phyloP scores from a whole-genome alignment of 768 basidiomycete species.

The Termitomyces sp. region DNA sequence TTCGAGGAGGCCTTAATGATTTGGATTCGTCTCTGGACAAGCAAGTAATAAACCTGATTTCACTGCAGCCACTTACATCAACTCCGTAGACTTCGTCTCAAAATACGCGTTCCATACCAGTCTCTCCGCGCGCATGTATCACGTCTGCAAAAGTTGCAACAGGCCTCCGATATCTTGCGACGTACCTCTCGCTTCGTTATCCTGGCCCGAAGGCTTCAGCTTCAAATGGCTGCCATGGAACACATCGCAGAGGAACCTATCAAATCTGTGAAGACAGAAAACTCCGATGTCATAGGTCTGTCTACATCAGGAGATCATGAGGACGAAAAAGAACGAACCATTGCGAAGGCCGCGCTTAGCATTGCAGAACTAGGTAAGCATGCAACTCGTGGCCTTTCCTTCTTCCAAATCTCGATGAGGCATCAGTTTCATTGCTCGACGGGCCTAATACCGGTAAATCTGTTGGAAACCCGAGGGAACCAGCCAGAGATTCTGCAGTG shows the following conservation, averaged over 20 bases:
- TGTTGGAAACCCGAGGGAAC: background rate
- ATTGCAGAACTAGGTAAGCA: slow-evolving; percentile 84
- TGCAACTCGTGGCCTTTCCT: background rate
- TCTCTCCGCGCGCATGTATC: slow-evolving; percentile 67
- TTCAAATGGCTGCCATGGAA: slow-evolving; percentile 78
- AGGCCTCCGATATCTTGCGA: slow-evolving; percentile 81
- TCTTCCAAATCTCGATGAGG: slow-evolving; percentile 4
- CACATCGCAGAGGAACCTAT: slow-evolving; percentile 17
- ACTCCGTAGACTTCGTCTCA: slow-evolving; percentile 64
- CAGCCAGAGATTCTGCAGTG: slow-evolving; percentile 8
- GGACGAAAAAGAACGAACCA: slow-evolving; percentile 80
- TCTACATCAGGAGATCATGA: slow-evolving; percentile 40
- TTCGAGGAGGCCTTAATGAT: slow-evolving; percentile 68
- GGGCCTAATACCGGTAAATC: slow-evolving; percentile 22
- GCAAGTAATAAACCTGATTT: slow-evolving; percentile 34
- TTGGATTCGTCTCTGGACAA: slow-evolving; percentile 76
- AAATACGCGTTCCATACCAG: slow-evolving; percentile 83
- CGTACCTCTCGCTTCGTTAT: slow-evolving; percentile 82
- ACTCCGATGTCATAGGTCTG: slow-evolving; percentile 8
- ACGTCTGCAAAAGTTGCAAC: slow-evolving; percentile 74
- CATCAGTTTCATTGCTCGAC: slow-evolving; percentile 49
- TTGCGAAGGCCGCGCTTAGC: slow-evolving; percentile 93
- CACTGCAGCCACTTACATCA: slow-evolving; percentile 19
- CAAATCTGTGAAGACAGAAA: slow-evolving; percentile 10
- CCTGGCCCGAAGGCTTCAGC: slow-evolving; percentile 76